phyloP scores from a whole-genome alignment of 2,329 filamentous ascomycete genomes.

The Didymella pinodella region DNA sequence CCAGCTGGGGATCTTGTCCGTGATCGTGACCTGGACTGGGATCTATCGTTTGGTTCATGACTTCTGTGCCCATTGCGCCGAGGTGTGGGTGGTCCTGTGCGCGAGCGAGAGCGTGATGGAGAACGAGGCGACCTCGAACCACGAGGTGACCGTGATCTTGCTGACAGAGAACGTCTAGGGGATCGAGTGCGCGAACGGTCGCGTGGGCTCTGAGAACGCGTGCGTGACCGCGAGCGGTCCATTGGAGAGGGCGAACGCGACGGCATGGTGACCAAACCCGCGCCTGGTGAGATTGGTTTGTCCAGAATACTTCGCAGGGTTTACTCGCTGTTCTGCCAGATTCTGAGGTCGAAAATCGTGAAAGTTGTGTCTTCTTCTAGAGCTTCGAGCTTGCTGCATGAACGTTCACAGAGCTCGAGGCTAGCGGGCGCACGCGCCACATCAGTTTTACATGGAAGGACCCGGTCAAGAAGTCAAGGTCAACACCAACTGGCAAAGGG shows the following conservation, averaged over 20 bases:
- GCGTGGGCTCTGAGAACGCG: slow-evolving; percentile 50
- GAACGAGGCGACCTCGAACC: slow-evolving; percentile 52
- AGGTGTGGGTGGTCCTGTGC: slow-evolving; percentile 33
- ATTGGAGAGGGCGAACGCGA: slow-evolving; percentile 38
- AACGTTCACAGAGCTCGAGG: slow-evolving; percentile 5
- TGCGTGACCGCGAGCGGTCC: slow-evolving; percentile 28
- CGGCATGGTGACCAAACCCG: slow-evolving; percentile 20
- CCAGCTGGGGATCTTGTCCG: slow-evolving; percentile 37
- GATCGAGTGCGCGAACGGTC: slow-evolving; percentile 51
- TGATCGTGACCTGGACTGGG: slow-evolving; percentile 36
- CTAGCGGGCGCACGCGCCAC: slow-evolving; percentile 13
- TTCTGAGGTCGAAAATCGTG: neutral
- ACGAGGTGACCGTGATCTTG: slow-evolving; percentile 42
- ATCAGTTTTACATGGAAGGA: neutral
- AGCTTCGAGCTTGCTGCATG: slow-evolving; percentile 13
- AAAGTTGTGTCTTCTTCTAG: neutral
- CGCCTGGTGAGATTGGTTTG: neutral
- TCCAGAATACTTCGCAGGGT: too few relatives aligned
- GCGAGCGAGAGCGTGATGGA: slow-evolving; percentile 42
- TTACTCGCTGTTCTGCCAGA: neutral
- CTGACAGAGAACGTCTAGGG: slow-evolving; percentile 33
- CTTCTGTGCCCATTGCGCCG: slow-evolving; percentile 50
- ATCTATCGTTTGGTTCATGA: slow-evolving; percentile 40
- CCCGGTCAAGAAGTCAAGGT: too few relatives aligned
- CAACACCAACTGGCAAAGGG: too few relatives aligned